Evolutionary conservation across 75 land plant genomes (phyloP), one percentile per base, ranked within the genome.

Genomic region (Pinus taeda): DNA sequence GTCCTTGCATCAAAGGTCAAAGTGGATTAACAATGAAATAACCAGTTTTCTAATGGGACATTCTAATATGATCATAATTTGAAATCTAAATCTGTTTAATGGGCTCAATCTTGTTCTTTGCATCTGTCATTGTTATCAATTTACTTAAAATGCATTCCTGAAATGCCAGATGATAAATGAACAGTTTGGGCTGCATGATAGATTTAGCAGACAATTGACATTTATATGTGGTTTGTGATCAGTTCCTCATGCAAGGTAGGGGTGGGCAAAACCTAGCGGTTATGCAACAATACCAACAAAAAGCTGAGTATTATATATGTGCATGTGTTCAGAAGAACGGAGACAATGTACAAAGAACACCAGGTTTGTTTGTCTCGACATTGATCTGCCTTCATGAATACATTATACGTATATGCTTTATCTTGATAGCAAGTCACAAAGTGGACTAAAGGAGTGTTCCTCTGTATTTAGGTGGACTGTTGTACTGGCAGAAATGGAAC

Each of bases 321-420:
- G 79, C 83, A 18, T 80, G 82, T 56, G 73, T 86, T 37, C 77
- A 83, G 60, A 83, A 86, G 64, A 83, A 78, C 67, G 88, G 79
- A 33, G 26, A 49, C 76, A 79, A 83, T 53, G 73, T 85, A 53
- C 77, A 42, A 37, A 33, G 80, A 60, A 82, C 85, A 15, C 85
- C 87, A 17, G 71, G 71, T 45, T 37, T 42, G 14, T 39, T 15
- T 33, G 33, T 33, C 53, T 69, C 42, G 71, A 45, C 49, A 20
- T 69, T 92, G 11, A 83, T 80, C 58, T 96, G 97, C 88, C 62
- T 88, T 13, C 88, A 76, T 17, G 97, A 97, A 4, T 96, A 88
- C 75, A 82, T 14, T 78, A 59, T 75, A 88, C 75, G 81, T 17
- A 80, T 86, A 4, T 96, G 95, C 90, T 94, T 82, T 74, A 59